A percentile compares a stretch with the other conserved stretches of the same genome.
Conservation (phyloP, 1,284 basidiomycete species). For the Fomitopsis pinicola region DNA sequence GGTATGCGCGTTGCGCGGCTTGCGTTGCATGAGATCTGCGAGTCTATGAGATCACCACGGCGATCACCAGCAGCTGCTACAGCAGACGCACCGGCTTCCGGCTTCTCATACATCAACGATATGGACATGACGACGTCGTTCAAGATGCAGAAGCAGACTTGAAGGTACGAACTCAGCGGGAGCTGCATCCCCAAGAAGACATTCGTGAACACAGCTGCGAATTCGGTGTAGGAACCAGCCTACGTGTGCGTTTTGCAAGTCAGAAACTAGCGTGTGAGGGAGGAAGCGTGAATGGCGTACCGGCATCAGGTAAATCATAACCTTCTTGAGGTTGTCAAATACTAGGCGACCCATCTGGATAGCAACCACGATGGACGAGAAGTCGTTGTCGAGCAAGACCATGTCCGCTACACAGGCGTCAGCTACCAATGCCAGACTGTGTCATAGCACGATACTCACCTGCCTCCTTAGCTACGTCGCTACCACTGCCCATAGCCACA, state of each 20-base stretch:
- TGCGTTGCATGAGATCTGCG: constrained; percentile 43
- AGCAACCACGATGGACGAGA: constrained; percentile 44
- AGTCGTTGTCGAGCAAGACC: constrained; percentile 44
- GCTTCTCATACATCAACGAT: constrained; percentile 47
- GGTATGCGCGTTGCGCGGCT: constrained; percentile 58
- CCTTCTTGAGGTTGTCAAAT: constrained; percentile 66
- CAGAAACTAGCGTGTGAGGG: too few species aligned
- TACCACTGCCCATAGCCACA: constrained; percentile 49
- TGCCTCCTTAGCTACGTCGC: constrained; percentile 46
- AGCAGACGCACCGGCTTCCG: constrained; percentile 38
- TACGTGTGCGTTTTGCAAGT: not conserved
- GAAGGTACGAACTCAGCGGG: constrained; percentile 38
- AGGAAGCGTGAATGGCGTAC: constrained; percentile 24
- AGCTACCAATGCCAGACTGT: not conserved
- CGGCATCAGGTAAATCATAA: constrained; percentile 42
- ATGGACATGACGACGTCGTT: constrained; percentile 50
- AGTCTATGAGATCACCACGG: constrained; percentile 6
- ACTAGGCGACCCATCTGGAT: constrained; percentile 60
- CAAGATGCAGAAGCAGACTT: constrained; percentile 41
- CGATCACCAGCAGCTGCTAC: too few species aligned
- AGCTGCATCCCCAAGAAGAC: constrained; percentile 41
- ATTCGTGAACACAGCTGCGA: constrained; percentile 64
- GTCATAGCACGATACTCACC: constrained; percentile 18
- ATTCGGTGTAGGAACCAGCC: constrained; percentile 50
- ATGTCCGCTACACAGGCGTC: constrained; percentile 34